Evolutionary conservation across 805 yeast species (phyloP).

Genomic region (Yamadazyma paraphyllophila): DNA sequence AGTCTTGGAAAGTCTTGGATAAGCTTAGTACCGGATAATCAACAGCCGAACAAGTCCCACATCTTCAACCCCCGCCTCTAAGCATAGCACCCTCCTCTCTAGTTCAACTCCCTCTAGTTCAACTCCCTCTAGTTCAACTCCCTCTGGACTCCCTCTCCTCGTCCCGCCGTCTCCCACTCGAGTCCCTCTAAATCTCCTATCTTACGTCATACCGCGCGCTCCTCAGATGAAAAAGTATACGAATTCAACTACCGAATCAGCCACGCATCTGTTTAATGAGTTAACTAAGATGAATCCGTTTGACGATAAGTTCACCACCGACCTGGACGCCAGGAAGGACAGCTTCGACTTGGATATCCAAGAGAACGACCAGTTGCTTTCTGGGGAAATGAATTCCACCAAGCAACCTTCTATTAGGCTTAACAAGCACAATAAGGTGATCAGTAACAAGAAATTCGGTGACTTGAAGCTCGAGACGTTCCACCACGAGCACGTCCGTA

Average conservation of each 20-base stretch:
- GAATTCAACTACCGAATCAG: neutral
- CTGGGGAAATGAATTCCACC: constrained; percentile 1
- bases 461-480: constrained; percentile 11
- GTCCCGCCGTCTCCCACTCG: neutral
- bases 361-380: constrained; percentile 8
- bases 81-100: no score
- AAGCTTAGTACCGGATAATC: no score
- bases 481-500: constrained; percentile 9
- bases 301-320: neutral
- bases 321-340: neutral
- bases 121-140: no score
- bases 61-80: no score
- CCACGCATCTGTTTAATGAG: neutral
- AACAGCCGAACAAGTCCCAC: no score
- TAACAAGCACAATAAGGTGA: constrained; percentile 12
- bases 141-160: no score
- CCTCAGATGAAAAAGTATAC: neutral
- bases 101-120: no score
- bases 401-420: constrained; percentile 4
- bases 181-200: no score
- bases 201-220: constrained; percentile 1
- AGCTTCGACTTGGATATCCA: constrained; percentile 5
- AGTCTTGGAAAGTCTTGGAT: no score
- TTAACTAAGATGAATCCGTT: constrained; percentile 2
- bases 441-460: constrained; percentile 13